Evolutionary conservation across 148 eudicot genomes (phyloP).

Genomic region (Hydrangea macrophylla): DNA sequence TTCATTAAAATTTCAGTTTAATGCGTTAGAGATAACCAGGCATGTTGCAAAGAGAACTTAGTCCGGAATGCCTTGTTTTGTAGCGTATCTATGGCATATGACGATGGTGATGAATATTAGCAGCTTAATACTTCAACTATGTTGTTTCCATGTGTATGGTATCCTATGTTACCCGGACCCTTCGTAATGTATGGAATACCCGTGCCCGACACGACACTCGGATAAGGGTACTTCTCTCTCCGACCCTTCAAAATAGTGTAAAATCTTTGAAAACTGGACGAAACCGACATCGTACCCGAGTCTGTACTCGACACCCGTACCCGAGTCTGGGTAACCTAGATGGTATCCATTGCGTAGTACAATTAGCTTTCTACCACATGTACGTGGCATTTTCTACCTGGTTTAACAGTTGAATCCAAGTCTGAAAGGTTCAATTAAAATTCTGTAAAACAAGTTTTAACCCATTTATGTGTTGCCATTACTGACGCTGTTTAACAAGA

Average conservation of each 20-base stretch:
- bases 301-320: no score
- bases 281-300: no score
- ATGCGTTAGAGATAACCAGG: background rate
- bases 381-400: background rate
- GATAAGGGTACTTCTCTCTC: no score
- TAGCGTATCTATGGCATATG: no score
- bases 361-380: background rate
- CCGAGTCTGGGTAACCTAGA: no score
- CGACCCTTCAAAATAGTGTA: no score
- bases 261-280: no score
- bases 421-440: background rate
- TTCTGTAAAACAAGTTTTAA: background rate
- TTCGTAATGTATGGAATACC: no score
- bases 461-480: background rate
- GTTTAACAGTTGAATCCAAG: background rate
- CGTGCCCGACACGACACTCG: no score
- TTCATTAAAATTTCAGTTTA: background rate
- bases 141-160: background rate
- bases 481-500: background rate
- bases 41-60: background rate
- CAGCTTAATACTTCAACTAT: background rate
- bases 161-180: no score
- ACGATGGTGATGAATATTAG: background rate
- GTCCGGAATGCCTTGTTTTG: background rate
- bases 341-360: background rate